Evolutionary conservation across 2,329 filamentous ascomycete genomes (phyloP).

Genomic region (Ceratocystis alfenasii): DNA sequence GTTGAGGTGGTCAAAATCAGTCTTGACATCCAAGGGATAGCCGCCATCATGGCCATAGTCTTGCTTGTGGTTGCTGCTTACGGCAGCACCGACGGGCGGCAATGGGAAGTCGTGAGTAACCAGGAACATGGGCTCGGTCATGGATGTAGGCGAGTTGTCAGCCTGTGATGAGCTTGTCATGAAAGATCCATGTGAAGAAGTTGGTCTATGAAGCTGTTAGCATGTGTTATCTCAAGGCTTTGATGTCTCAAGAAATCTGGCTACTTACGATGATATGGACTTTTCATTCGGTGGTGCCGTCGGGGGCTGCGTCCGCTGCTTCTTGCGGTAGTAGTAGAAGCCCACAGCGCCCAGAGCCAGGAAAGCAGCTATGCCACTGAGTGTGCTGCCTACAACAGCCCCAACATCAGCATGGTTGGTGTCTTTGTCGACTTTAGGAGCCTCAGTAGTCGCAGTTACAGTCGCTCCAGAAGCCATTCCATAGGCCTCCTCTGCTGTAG

Average conservation of each 20-base stretch:
- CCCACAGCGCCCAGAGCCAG: conserved; percentile 33
- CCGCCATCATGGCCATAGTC: background rate
- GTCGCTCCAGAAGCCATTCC: conserved; percentile 21
- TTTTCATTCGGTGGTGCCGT: background rate
- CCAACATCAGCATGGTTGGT: conserved; percentile 29
- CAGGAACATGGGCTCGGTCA: conserved; percentile 22
- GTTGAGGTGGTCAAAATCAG: background rate
- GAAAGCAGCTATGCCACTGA: conserved; percentile 40
- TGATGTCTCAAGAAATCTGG: background rate
- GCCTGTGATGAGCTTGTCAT: conserved; percentile 23
- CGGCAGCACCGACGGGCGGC: conserved; percentile 19
- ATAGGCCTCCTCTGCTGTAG: conserved; percentile 20
- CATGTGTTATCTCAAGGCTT: conserved; percentile 24
- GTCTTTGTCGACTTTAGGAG: conserved; percentile 23
- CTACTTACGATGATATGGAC: conserved; percentile 15
- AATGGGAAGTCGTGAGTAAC: conserved; percentile 22
- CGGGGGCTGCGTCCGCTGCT: conserved; percentile 34
- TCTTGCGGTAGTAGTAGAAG: conserved; percentile 35
- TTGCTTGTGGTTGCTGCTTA: conserved; percentile 16
- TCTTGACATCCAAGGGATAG: background rate
- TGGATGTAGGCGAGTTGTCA: conserved; percentile 25
- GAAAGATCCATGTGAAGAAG: conserved; percentile 27
- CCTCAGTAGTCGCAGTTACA: conserved; percentile 16
- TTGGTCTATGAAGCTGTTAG: conserved; percentile 23
- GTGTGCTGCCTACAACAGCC: conserved; percentile 43